phyloP scores from a whole-genome alignment of 2,329 filamentous ascomycete species.

The Beauveria bassiana region DNA sequence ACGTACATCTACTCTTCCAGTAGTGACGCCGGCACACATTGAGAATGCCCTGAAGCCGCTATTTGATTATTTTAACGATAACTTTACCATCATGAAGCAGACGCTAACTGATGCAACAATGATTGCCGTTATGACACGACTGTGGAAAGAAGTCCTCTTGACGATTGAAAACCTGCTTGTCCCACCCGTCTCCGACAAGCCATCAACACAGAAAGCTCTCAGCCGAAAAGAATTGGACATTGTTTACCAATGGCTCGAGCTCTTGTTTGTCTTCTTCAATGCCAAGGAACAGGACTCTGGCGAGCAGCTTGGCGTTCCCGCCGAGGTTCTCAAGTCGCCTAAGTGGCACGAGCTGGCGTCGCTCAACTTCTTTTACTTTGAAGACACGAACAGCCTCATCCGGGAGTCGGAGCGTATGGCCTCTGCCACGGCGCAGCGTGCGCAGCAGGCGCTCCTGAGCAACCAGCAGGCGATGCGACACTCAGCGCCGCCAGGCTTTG shows the following conservation, averaged over 20 bases:
- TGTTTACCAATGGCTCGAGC: slow-evolving; percentile 87
- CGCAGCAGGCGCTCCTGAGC: slow-evolving; percentile 58
- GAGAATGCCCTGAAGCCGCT: slow-evolving; percentile 76
- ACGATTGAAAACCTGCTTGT: slow-evolving; percentile 87
- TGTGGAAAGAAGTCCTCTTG: slow-evolving; percentile 96
- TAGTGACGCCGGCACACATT: slow-evolving; percentile 63
- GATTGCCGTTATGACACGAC: slow-evolving; percentile 93
- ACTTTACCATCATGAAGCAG: slow-evolving; percentile 98
- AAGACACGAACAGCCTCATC: slow-evolving; percentile 82
- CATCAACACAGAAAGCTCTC: slow-evolving; percentile 74
- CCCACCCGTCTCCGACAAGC: slow-evolving; percentile 90
- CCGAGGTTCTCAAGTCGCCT: slow-evolving; percentile 87
- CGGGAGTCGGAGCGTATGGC: slow-evolving; percentile 96
- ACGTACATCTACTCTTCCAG: slow-evolving; percentile 43
- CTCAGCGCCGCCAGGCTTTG: slow-evolving; percentile 53
- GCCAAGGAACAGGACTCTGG: slow-evolving; percentile 75
- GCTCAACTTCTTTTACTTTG: slow-evolving; percentile 98
- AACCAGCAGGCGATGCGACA: slow-evolving; percentile 49
- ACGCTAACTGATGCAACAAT: slow-evolving; percentile 93
- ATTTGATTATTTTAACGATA: slow-evolving; percentile 94
- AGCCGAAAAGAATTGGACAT: slow-evolving; percentile 86
- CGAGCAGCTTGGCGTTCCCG: slow-evolving; percentile 78
- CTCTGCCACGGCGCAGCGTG: slow-evolving; percentile 68
- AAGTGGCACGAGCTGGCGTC: slow-evolving; percentile 98
- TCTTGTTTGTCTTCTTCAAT: slow-evolving; percentile 92